Conservation (phyloP, 805 yeast species). For the Helenozyma rhizophorensis region DNA sequence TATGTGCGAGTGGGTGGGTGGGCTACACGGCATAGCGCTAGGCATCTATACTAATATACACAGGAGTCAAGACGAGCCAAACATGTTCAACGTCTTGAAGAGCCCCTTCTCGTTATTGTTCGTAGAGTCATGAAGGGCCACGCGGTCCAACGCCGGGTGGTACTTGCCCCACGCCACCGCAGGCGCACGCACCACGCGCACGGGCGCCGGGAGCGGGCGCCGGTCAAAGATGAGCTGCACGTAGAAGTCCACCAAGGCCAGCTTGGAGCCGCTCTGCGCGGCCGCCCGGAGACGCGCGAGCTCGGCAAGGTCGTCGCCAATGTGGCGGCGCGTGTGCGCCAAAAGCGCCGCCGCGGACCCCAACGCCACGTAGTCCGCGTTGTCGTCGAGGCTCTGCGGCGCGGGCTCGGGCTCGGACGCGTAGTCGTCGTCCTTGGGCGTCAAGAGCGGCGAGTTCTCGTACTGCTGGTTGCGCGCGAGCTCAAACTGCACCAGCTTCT, state of each 20-base stretch:
- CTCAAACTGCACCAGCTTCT: conserved; percentile 27
- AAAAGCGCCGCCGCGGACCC: conserved; percentile 29
- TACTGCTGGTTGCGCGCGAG: conserved; percentile 22
- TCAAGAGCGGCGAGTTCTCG: conserved; percentile 33
- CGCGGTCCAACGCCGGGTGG: conserved; percentile 25
- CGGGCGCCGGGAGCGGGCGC: conserved; percentile 31
- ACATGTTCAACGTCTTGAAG: conserved; percentile 14
- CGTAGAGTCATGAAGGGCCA: conserved; percentile 16
- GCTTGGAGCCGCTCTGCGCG: conserved; percentile 17
- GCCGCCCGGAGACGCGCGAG: conserved; percentile 21
- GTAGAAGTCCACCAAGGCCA: conserved; percentile 29
- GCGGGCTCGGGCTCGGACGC: conserved; percentile 21
- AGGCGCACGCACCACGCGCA: conserved; percentile 30
- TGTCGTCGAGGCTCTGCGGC: conserved; percentile 16
- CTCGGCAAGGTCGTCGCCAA: conserved; percentile 26
- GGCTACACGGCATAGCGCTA: background rate
- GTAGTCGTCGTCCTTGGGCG: conserved; percentile 41
- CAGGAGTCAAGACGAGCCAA: conserved; percentile 6
- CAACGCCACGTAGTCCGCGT: conserved; percentile 36
- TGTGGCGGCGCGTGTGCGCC: conserved; percentile 17
- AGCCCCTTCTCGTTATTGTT: conserved; percentile 12
- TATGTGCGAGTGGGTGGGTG: too few relatives aligned
- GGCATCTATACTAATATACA: conserved; percentile 1
- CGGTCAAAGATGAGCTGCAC: conserved; percentile 31
- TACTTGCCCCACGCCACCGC: conserved; percentile 35